Conservation (phyloP, 2,329 filamentous ascomycete genomes). For the Metarhizium guizhouense region DNA sequence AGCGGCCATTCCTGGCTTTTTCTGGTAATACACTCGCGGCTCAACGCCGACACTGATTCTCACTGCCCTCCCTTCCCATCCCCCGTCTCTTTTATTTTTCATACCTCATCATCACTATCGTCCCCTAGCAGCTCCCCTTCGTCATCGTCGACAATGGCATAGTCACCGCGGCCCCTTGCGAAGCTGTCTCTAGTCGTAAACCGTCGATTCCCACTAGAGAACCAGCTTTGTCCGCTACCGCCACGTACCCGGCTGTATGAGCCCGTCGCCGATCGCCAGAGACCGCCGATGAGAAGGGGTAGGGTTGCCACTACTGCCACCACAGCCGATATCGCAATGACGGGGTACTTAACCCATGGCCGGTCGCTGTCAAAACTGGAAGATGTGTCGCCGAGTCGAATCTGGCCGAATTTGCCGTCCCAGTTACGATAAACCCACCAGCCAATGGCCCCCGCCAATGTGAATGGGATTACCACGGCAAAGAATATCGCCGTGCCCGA, state of each 20-base stretch:
- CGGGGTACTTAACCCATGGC: constrained; percentile 73
- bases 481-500: constrained; percentile 75
- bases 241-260: constrained; percentile 40
- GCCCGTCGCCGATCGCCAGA: constrained; percentile 58
- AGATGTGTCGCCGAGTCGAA: constrained; percentile 69
- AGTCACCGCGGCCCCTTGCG: constrained; percentile 77
- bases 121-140: constrained; percentile 92
- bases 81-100: constrained; percentile 5
- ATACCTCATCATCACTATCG: constrained; percentile 82
- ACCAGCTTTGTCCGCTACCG: constrained; percentile 38
- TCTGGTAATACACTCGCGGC: background rate
- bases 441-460: constrained; percentile 60
- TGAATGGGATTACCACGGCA: constrained; percentile 68
- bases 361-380: constrained; percentile 56
- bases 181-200: constrained; percentile 90
- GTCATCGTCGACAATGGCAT: constrained; percentile 81
- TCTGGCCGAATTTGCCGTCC: constrained; percentile 84
- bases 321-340: constrained; percentile 59
- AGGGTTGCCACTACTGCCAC: constrained; percentile 52
- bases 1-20: background rate
- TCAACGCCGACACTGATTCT: background rate
- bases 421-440: constrained; percentile 82
- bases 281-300: constrained; percentile 61
- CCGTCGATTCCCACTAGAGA: constrained; percentile 51
- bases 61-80: background rate